Conservation (phyloP, 306 rosid genomes). For the Castanopsis chinensis region DNA sequence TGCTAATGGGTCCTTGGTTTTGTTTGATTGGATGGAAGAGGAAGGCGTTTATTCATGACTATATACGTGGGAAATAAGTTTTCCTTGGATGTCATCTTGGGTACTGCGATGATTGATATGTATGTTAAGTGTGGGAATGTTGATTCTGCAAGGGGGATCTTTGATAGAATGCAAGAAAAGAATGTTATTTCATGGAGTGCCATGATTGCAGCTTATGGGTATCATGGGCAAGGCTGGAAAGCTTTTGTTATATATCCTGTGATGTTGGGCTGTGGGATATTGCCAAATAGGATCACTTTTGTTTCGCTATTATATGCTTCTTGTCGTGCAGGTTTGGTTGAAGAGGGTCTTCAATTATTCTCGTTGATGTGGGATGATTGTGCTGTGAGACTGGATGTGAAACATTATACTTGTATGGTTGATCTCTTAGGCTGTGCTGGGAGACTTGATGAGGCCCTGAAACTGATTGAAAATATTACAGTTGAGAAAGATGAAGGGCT, state of each 20-base stretch:
- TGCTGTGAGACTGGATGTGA: slow-evolving; percentile 61
- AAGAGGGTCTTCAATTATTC: slow-evolving; percentile 64
- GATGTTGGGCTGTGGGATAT: slow-evolving; percentile 55
- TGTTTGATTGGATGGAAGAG: slow-evolving; percentile 71
- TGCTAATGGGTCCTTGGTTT: slow-evolving; percentile 53
- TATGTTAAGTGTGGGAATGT: slow-evolving; percentile 70
- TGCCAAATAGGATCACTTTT: slow-evolving; percentile 61
- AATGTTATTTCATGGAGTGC: slow-evolving; percentile 85
- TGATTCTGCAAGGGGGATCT: slow-evolving; percentile 59
- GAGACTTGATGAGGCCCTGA: slow-evolving; percentile 62
- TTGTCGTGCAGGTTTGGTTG: slow-evolving; percentile 67
- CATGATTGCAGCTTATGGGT: slow-evolving; percentile 77
- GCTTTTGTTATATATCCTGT: slow-evolving; percentile 53
- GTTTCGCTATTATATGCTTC: slow-evolving; percentile 78
- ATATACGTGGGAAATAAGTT: slow-evolving; percentile 39
- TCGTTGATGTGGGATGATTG: slow-evolving; percentile 54
- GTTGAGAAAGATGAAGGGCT: slow-evolving; percentile 64
- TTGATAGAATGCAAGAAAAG: slow-evolving; percentile 58
- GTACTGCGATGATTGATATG: slow-evolving; percentile 79
- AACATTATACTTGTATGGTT: slow-evolving; percentile 77
- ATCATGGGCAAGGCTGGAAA: slow-evolving; percentile 64
- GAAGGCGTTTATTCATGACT: slow-evolving; percentile 60
- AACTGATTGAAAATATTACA: slow-evolving; percentile 48
- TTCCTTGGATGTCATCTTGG: slow-evolving; percentile 61
- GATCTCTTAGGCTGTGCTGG: slow-evolving; percentile 85